Conservation (phyloP, 2,329 filamentous ascomycete genomes). For the Aspergillus glaucus region DNA sequence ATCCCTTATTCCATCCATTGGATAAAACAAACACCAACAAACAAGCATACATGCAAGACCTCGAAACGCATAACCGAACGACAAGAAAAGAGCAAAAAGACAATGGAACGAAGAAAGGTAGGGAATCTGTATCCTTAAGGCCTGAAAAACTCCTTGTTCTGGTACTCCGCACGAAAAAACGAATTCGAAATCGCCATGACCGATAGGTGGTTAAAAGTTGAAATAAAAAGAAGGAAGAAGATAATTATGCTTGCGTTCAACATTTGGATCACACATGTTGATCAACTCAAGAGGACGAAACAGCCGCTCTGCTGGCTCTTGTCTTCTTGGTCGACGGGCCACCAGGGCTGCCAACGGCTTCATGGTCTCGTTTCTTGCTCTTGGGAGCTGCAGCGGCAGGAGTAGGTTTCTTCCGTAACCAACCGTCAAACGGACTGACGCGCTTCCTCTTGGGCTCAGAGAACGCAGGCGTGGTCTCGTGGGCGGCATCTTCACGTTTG, state of each 20-base stretch:
- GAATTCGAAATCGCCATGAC: background rate
- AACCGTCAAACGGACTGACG: conserved; percentile 36
- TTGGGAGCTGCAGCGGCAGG: conserved; percentile 18
- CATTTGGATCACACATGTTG: too few species aligned
- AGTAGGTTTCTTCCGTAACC: conserved; percentile 34
- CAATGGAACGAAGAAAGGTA: conserved; percentile 1
- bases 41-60: conserved; percentile 2
- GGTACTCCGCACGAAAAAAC: background rate
- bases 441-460: conserved; percentile 25
- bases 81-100: background rate
- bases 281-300: conserved; percentile 5
- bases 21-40: background rate
- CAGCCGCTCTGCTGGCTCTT: conserved; percentile 13
- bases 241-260: background rate
- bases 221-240: background rate
- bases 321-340: conserved; percentile 27
- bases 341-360: conserved; percentile 18
- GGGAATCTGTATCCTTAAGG: background rate
- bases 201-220: background rate
- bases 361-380: conserved; percentile 32
- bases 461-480: conserved; percentile 17
- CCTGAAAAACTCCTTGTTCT: background rate
- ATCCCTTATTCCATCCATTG: background rate
- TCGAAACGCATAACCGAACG: background rate
- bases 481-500: conserved; percentile 19